Base-by-base conservation (phyloP, 768 basidiomycete species). In the Candolleomyces efflorescens region DNA sequence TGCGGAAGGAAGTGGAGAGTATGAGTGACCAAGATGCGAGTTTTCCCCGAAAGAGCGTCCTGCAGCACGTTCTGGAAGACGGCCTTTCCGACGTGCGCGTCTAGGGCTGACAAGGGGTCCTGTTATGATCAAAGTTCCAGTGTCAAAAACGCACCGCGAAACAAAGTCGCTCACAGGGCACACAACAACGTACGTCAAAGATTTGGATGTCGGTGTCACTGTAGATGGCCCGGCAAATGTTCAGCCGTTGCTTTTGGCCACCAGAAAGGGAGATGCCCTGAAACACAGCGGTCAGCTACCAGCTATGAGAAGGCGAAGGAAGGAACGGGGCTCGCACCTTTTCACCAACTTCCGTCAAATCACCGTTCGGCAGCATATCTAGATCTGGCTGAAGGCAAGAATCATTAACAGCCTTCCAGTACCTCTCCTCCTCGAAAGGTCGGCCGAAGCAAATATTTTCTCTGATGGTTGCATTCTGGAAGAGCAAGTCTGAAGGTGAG, bases 361-460 rank as follows among this genome's bases (percentile, higher is more conserved):
- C 93, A 15, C 90, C 89, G 55, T 86, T 78, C 10, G 80, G 78
- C 47, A 94, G 75, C 75, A 92, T 82, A 53, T 88, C 86, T 2
- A 94, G 73, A 72, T 95, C 93, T 4, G 86, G 82, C 61, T 87
- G 87, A 36, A 95, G 73, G 66, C 88, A 95, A 0, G 92, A 82
- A 65, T 90, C 89, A 5, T 75, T 76, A 41, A 96, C 74, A 1
- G 87, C 92, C 32, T 82, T 81, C 91, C 90, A 92, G 67, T 95
- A 95, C 55, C 82, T 79, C 54, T 85, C 82, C 62, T 89, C 86
- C 24, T 94, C 89, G 62, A 87, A 93, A 5, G 88, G 85, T 36
- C 85, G 78, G 38, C 94, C 94, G 58, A 97, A 97, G 61, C 89
- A 85, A 54, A 97, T 84, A 64, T 96, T 97, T 46, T 96, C 92